phyloP scores from a whole-genome alignment of 345 rosid genomes.

The Psidium friedrichsthalianum region DNA sequence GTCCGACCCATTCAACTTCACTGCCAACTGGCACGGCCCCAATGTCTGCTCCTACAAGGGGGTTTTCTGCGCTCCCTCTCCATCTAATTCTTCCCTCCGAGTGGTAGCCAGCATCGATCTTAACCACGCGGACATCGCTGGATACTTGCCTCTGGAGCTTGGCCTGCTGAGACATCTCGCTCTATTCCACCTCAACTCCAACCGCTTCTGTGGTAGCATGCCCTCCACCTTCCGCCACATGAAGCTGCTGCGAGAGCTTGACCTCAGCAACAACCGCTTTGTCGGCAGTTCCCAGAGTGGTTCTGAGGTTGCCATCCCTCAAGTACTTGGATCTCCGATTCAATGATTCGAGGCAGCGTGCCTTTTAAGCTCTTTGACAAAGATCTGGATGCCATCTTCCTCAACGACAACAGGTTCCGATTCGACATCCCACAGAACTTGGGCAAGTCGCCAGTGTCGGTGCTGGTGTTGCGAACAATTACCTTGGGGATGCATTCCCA shows the following conservation, averaged over 20 bases:
- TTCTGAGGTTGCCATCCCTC: conserved; percentile 44
- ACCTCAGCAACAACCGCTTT: conserved; percentile 68
- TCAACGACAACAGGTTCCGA: conserved; percentile 59
- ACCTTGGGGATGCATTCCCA: conserved; percentile 67
- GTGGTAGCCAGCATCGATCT: conserved; percentile 76
- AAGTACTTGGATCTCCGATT: conserved; percentile 76
- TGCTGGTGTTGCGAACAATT: conserved; percentile 56
- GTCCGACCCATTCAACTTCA: conserved; percentile 53
- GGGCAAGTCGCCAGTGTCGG: conserved; percentile 70
- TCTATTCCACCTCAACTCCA: conserved; percentile 65
- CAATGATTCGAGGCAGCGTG: conserved; percentile 62
- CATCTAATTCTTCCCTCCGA: conserved; percentile 30
- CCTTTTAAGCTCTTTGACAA: conserved; percentile 59
- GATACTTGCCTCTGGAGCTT: conserved; percentile 57
- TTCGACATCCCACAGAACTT: conserved; percentile 56
- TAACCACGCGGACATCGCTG: conserved; percentile 70
- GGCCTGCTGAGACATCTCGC: conserved; percentile 55
- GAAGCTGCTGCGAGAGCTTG: conserved; percentile 54
- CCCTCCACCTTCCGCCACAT: conserved; percentile 34
- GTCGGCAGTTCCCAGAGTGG: conserved; percentile 62
- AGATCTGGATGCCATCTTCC: conserved; percentile 61
- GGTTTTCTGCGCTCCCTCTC: conserved; percentile 44
- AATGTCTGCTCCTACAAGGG: conserved; percentile 77
- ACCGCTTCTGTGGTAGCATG: conserved; percentile 63
- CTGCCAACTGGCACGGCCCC: conserved; percentile 58